Evolutionary conservation across 139 green algal species (phyloP).

Genomic region (Limnomonas spitsbergensis): DNA sequence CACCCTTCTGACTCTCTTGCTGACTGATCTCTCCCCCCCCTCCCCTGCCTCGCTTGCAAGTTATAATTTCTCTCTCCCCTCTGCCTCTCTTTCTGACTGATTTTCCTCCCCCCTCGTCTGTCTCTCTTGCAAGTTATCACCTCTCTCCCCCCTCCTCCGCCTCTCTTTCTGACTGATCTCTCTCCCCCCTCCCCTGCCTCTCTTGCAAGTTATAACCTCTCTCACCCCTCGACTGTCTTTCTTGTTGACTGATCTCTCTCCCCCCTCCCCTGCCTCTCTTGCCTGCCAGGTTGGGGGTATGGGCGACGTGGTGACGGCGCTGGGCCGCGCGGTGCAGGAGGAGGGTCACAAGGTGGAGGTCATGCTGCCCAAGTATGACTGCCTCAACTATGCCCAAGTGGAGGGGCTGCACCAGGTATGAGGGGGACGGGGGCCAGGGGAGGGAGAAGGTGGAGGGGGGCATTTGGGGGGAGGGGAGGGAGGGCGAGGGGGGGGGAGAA

Average conservation of each 20-base stretch:
- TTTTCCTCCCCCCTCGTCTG: no score
- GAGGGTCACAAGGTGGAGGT: constrained; percentile 74
- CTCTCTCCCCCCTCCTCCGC: no score
- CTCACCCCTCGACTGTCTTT: background rate
- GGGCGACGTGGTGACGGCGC: constrained; percentile 90
- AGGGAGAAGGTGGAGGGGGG: background rate
- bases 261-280: background rate
- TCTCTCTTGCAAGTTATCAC: no score
- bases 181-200: no score
- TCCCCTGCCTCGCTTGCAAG: no score
- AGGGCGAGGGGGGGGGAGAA: background rate
- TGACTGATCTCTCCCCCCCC: no score
- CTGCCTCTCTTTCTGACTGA: no score
- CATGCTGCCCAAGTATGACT: constrained; percentile 95
- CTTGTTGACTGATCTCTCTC: no score
- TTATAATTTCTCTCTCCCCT: no score
- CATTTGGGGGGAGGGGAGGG: background rate
- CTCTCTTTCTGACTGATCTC: no score
- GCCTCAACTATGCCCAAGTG: constrained; percentile 79
- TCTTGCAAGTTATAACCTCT: background rate
- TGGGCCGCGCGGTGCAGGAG: constrained; percentile 86
- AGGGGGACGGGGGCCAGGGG: background rate
- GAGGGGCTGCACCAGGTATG: background rate
- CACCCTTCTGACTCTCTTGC: no score
- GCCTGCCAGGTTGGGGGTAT: constrained; percentile 77